Percentiles rank a stretch among this genome's conserved stretches.
Evolutionary conservation across 2,329 filamentous ascomycete genomes (phyloP).

Genomic region (Knufia fluminis): DNA sequence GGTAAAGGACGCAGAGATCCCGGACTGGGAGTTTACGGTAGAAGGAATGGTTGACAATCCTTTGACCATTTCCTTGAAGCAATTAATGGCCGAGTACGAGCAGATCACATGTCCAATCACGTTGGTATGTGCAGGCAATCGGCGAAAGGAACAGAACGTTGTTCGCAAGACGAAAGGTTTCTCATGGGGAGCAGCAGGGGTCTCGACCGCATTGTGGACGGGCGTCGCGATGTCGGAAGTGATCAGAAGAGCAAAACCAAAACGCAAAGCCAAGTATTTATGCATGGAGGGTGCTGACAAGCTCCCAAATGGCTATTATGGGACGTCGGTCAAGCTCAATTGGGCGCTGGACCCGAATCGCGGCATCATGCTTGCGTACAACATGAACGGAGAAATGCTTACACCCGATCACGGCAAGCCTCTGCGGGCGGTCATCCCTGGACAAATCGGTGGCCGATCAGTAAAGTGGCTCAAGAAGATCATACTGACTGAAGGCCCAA

Average conservation of each 20-base stretch:
- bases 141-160: constrained; percentile 85
- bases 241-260: constrained; percentile 57
- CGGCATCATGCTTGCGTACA: constrained; percentile 78
- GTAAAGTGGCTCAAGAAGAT: constrained; percentile 87
- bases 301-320: constrained; percentile 79
- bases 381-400: constrained; percentile 79
- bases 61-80: constrained; percentile 59
- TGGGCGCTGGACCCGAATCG: constrained; percentile 78
- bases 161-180: constrained; percentile 89
- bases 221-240: constrained; percentile 68
- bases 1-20: constrained; percentile 61
- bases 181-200: constrained; percentile 80
- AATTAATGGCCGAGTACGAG: constrained; percentile 65
- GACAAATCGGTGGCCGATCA: constrained; percentile 83
- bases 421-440: constrained; percentile 72
- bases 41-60: constrained; percentile 80
- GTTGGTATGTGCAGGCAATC: constrained; percentile 83
- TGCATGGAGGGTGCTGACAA: constrained; percentile 89
- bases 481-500: constrained; percentile 66
- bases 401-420: constrained; percentile 80
- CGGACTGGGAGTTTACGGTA: constrained; percentile 72
- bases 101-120: constrained; percentile 81
- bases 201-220: constrained; percentile 83
- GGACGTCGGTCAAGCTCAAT: constrained; percentile 76
- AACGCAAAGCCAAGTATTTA: constrained; percentile 65